Base-by-base conservation (phyloP, 371 early-diverging fungal species). In the Mucor lusitanicus region DNA sequence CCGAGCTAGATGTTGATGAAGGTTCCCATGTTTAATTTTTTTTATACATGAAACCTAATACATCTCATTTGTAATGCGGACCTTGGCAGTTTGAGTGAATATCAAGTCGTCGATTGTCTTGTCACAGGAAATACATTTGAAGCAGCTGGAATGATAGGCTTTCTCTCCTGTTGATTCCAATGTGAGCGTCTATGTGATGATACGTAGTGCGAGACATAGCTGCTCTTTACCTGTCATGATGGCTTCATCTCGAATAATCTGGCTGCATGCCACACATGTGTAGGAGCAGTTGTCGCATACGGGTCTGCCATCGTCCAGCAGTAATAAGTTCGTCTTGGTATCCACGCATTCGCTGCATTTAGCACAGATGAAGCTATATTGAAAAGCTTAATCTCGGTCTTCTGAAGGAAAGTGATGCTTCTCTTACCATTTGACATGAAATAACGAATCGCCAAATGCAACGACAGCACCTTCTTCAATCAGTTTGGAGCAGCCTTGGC, bases 241-340 rank as follows among this genome's bases (percentile, higher is more conserved):
- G 35, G 95, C 95, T 73, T 95, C 95, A 70, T 93, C 94, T 15
- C 86, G 83, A 54, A 95, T 95, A 7, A 88, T 83, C 67, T 88
- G 77, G 50, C 87, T 86, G 74, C 96, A 95, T 32, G 84, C 74
- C 56, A 83, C 80, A 76, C 96, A 95, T 71, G 80, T 86, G 70
- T 93, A 94, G 9, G 93, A 92, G 73, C 96, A 95, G 55, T 93
- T 87, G 61, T 90, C 91, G 64, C 96, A 94, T 35, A 95, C 87
- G 13, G 93, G 93, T 65, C 87, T 85, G 12, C 93, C 92, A 64
- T 94, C 92, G 12, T 91, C 88, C 21, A 94, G 80, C 44, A 94
- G 78, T 32, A 94, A 74, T 33, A 92, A 70, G 65, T 92, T 94
- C 39, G 88, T 86, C 63, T 92, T 89, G 59, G 85, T 87, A 67